These are phyloP conservation scores for Fraxinus quadrangulata DNA, from an alignment of 257 asterid species.

Conservation along the genomic window DNA sequence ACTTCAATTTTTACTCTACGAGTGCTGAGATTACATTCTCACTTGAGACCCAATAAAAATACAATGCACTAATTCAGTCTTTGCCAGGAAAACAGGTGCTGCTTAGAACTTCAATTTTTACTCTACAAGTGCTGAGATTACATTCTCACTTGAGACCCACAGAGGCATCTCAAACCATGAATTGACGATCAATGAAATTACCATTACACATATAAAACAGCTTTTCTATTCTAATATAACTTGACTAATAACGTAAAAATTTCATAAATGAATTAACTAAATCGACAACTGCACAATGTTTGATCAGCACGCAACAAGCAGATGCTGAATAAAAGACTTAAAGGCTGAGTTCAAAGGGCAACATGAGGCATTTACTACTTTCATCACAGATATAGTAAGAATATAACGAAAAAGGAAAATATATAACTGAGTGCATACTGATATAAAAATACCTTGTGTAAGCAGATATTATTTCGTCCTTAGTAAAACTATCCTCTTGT, in stretches of 20 bases:
- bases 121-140: neutral
- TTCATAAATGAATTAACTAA: neutral
- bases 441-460: slow-evolving; percentile 49
- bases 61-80: neutral
- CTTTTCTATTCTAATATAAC: neutral
- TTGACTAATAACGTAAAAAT: neutral
- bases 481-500: slow-evolving; percentile 56
- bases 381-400: neutral
- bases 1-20: neutral
- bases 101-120: neutral
- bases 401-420: neutral
- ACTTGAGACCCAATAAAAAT: neutral
- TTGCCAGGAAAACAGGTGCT: neutral
- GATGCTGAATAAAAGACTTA: neutral
- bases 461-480: slow-evolving; percentile 58
- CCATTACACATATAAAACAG: neutral
- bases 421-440: slow-evolving; percentile 12
- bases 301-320: neutral
- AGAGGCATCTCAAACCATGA: slow-evolving; percentile 10
- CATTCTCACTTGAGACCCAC: neutral
- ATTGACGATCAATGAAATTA: neutral
- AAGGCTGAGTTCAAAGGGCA: neutral
- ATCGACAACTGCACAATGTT: neutral
- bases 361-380: slow-evolving; percentile 8
- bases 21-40: neutral